Evolutionary conservation across 2,329 filamentous ascomycete genomes (phyloP).

Genomic region (Aspergillus puulaauensis): DNA sequence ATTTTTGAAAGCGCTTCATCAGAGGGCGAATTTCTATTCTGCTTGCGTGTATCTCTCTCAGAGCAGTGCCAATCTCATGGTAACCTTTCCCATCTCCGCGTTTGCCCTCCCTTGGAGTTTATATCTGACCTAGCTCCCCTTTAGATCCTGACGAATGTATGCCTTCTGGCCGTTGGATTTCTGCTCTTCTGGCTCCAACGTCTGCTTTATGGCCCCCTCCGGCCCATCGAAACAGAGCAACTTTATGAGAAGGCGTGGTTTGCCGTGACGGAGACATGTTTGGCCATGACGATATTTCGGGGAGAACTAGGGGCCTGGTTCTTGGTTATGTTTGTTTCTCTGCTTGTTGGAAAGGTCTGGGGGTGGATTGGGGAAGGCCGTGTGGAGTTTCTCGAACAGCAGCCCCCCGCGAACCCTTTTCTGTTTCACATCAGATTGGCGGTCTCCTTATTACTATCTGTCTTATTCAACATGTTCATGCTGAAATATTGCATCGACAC

Average conservation of each 20-base stretch:
- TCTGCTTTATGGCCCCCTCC: constrained; percentile 84
- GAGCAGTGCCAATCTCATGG: constrained; percentile 92
- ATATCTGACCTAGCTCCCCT: neutral
- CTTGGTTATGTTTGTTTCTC: constrained; percentile 89
- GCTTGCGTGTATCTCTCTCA: constrained; percentile 95
- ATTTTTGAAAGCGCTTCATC: constrained; percentile 85
- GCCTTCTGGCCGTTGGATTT: constrained; percentile 75
- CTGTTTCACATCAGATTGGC: constrained; percentile 84
- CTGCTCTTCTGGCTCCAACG: constrained; percentile 86
- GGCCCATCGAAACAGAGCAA: constrained; percentile 93
- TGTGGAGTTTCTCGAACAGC: constrained; percentile 91
- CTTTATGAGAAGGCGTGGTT: constrained; percentile 98
- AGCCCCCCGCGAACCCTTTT: constrained; percentile 82
- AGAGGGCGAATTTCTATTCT: constrained; percentile 97
- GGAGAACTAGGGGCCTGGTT: constrained; percentile 95
- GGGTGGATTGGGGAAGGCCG: constrained; percentile 96
- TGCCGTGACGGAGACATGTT: constrained; percentile 90
- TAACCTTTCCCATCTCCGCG: constrained; percentile 36
- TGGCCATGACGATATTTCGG: constrained; percentile 97
- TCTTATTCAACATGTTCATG: constrained; percentile 76
- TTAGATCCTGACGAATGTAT: constrained; percentile 89
- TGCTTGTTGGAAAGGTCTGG: constrained; percentile 95
- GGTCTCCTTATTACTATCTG: constrained; percentile 73
- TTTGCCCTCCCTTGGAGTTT: neutral
- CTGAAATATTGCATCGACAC: constrained; percentile 78